Conservation (phyloP, 257 asterid species). For the Anisodus tanguticus region DNA sequence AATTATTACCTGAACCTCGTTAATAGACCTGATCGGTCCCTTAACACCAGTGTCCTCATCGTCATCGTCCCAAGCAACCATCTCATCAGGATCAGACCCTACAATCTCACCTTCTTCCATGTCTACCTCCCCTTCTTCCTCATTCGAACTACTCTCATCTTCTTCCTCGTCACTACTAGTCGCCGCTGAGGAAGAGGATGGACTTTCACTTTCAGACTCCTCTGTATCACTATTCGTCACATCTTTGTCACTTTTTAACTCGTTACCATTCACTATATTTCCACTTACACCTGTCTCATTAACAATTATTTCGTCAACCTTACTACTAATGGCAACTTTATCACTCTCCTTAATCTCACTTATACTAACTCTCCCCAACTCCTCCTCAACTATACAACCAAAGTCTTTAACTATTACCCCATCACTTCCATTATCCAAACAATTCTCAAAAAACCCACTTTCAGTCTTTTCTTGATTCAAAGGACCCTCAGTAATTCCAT, state of each 20-base stretch:
- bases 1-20: slow-evolving; percentile 61
- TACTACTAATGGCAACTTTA: slow-evolving; percentile 15
- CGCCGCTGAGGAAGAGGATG: slow-evolving; percentile 42
- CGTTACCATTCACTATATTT: neutral
- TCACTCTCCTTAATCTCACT: slow-evolving; percentile 26
- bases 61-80: slow-evolving; percentile 77
- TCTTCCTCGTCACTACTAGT: slow-evolving; percentile 52
- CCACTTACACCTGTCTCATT: slow-evolving; percentile 23
- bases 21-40: slow-evolving; percentile 71
- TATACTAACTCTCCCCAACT: slow-evolving; percentile 61
- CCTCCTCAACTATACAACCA: slow-evolving; percentile 49
- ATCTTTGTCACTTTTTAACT: slow-evolving; percentile 35
- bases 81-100: slow-evolving; percentile 58
- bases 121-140: slow-evolving; percentile 34
- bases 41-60: slow-evolving; percentile 37
- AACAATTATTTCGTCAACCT: slow-evolving; percentile 21
- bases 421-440: slow-evolving; percentile 29
- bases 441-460: slow-evolving; percentile 27
- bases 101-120: slow-evolving; percentile 78
- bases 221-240: slow-evolving; percentile 42
- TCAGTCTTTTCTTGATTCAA: slow-evolving; percentile 26
- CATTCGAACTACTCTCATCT: slow-evolving; percentile 23
- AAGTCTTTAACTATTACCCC: slow-evolving; percentile 18
- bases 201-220: slow-evolving; percentile 39
- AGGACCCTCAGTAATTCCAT: slow-evolving; percentile 15